Evolutionary conservation across 2,329 filamentous ascomycete genomes (phyloP), one percentile per base, ranked within the genome.

Genomic region (Trichoderma pleuroti): DNA sequence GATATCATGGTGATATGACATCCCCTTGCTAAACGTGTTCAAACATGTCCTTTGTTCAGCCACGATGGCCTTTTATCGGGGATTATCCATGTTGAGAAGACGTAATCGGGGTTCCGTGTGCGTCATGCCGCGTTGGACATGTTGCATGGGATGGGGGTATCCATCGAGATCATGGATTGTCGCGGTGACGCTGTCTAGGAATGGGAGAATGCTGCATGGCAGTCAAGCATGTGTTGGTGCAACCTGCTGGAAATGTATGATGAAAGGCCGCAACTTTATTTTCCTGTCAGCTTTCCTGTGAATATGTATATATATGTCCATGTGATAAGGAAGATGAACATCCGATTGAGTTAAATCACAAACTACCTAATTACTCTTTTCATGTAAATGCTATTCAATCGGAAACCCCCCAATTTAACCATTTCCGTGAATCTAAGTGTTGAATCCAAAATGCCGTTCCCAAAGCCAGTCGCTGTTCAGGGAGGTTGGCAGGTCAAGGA

Each of bases 401-500:
- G 65, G 72, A 49, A 34, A 75, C 21, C 16, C 16, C 5, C 7
- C 11, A 36, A 59, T 21, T 24, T 21, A 66, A 66, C 12, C 26
- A 42, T 32, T 21, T 16, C 42, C 42, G 30, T 56, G 49, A 66
- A 56, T n/a, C 21, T 14, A 28, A 69, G 4, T 21, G 14, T 46
- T 68, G 36, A 24, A 68, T 46, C 14, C 70, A 75, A 68, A 52
- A 76, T 76, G 76, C 70, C 77, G 64, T 72, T 72, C 61, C 67
- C 73, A 39, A 77, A 79, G 57, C 76, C 76, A 24, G 72, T 72
- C 26, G 67, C 77, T 57, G 74, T 78, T 64, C 75, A 75, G 7
- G 77, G 76, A 54, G 76, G 75, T 28, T 76, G 77, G 73, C 76
- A 75, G 62, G 66, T 26, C 28, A 79, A 80, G 72, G 78, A 80